Evolutionary conservation across 2,329 filamentous ascomycete species (phyloP).

Genomic region (Didymella lethalis): DNA sequence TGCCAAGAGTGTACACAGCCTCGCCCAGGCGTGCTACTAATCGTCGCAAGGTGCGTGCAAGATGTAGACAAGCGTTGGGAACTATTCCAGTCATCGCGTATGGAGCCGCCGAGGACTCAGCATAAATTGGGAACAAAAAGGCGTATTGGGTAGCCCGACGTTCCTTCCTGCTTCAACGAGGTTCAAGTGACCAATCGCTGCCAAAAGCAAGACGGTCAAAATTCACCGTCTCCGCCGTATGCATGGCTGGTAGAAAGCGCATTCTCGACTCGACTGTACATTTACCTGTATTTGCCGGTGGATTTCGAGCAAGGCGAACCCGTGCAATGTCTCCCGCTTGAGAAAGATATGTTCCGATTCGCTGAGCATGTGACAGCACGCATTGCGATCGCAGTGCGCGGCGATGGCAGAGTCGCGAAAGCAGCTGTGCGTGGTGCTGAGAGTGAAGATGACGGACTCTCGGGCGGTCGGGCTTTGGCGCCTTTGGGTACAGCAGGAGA

Average conservation of each 20-base stretch:
- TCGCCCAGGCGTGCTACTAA: slow-evolving; percentile 12
- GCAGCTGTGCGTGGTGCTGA: neutral
- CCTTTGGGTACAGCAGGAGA: neutral
- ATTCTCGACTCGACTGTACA: neutral
- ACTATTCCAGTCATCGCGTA: neutral
- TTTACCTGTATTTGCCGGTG: neutral
- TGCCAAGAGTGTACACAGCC: slow-evolving; percentile 19
- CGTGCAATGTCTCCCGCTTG: neutral
- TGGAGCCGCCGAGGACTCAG: neutral
- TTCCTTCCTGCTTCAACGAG: neutral
- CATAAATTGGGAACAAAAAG: neutral
- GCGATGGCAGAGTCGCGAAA: neutral
- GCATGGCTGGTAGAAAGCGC: neutral
- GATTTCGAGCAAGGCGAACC: neutral
- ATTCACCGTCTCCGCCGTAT: slow-evolving; percentile 25
- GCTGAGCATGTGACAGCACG: neutral
- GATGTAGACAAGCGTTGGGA: neutral
- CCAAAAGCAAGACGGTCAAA: slow-evolving; percentile 28
- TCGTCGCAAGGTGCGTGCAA: neutral
- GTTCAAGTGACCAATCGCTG: slow-evolving; percentile 12
- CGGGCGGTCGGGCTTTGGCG: slow-evolving; percentile 3
- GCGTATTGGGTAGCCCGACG: neutral
- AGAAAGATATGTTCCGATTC: neutral
- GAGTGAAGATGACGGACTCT: neutral
- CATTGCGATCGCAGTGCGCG: neutral